Evolutionary conservation across 2,329 filamentous ascomycete genomes (phyloP).

Genomic region (Microcera coccophila): DNA sequence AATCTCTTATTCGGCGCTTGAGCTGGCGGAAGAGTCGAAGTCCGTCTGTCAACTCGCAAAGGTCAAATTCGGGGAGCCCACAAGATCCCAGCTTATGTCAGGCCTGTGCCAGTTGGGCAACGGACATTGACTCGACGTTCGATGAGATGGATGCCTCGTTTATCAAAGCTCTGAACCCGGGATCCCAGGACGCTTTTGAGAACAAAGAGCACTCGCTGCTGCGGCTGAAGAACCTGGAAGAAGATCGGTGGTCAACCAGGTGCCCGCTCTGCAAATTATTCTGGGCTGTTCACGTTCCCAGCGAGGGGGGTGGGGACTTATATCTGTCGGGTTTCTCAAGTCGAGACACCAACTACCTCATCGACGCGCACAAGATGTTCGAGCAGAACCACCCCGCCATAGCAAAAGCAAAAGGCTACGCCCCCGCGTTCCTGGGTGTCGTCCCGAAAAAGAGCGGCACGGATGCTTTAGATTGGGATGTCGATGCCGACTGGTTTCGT

Average conservation of each 20-base stretch:
- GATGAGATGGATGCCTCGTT: conserved; percentile 32
- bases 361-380: conserved; percentile 30
- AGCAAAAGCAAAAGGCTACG: conserved; percentile 26
- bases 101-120: conserved; percentile 31
- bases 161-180: conserved; percentile 25
- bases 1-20: conserved; percentile 34
- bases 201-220: conserved; percentile 30
- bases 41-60: conserved; percentile 33
- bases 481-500: conserved; percentile 32
- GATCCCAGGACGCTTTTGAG: conserved; percentile 30
- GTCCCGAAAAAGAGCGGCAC: conserved; percentile 31
- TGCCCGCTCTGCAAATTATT: conserved; percentile 36
- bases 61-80: conserved; percentile 20
- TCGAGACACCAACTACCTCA: conserved; percentile 33
- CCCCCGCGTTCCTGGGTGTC: conserved; percentile 31
- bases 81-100: conserved; percentile 31
- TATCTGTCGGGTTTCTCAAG: conserved; percentile 34
- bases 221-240: conserved; percentile 27
- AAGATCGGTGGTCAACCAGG: conserved; percentile 32
- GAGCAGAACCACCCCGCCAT: conserved; percentile 30
- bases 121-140: conserved; percentile 32
- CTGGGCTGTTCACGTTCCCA: conserved; percentile 30
- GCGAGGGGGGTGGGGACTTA: conserved; percentile 28
- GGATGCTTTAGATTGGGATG: conserved; percentile 28
- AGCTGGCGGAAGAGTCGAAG: conserved; percentile 36